Evolutionary conservation across 345 rosid species (phyloP).

Genomic region (Eucalyptus virginea): DNA sequence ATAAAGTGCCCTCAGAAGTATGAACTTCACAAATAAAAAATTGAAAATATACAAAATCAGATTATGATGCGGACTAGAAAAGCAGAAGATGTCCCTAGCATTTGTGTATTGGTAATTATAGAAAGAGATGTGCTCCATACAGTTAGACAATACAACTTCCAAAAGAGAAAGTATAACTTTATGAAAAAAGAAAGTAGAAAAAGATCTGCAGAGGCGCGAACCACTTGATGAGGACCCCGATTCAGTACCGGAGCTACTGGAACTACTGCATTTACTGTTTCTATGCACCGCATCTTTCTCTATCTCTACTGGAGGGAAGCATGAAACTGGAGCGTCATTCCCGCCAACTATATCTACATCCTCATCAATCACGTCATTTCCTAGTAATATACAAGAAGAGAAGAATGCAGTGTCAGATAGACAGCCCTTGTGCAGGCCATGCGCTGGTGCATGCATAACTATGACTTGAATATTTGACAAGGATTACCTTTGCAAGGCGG

Average conservation of each 20-base stretch:
- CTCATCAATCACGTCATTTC: constrained; percentile 50
- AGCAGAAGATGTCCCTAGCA: neutral
- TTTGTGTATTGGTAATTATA: neutral
- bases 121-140: neutral
- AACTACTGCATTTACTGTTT: constrained; percentile 44
- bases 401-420: neutral
- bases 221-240: constrained; percentile 76
- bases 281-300: constrained; percentile 47
- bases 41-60: neutral
- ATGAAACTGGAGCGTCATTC: constrained; percentile 42
- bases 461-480: neutral
- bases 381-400: constrained; percentile 13
- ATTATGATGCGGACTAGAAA: neutral
- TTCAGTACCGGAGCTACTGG: constrained; percentile 68
- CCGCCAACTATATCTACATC: constrained; percentile 83
- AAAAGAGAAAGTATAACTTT: neutral
- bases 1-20: neutral
- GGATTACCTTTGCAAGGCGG: constrained; percentile 54
- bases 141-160: neutral
- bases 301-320: constrained; percentile 41
- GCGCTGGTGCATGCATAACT: neutral
- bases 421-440: neutral
- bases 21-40: neutral
- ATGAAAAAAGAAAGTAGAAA: neutral
- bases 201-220: constrained; percentile 29